Percentiles rank a stretch among this genome's conserved stretches.
phyloP scores from a whole-genome alignment of 768 basidiomycete species.

The Multifurca ochricompacta region DNA sequence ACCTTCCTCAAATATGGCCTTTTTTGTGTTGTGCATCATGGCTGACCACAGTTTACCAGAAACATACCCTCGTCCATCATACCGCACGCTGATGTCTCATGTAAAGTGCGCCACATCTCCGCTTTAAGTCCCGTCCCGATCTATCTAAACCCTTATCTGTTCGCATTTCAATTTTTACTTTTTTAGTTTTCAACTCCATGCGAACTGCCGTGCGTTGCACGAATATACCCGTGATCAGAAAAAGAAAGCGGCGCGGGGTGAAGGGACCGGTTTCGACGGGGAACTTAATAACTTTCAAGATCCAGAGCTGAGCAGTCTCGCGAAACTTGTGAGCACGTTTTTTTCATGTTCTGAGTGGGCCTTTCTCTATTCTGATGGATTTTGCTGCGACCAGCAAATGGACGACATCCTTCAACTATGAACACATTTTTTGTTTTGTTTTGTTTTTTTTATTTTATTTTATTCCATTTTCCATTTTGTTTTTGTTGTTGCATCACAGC shows the following conservation, averaged over 20 bases:
- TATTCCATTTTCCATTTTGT: background rate
- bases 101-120: slow-evolving; percentile 8
- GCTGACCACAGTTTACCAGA: background rate
- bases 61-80: background rate
- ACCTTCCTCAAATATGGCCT: background rate
- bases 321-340: slow-evolving; percentile 7
- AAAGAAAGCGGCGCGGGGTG: slow-evolving; percentile 1
- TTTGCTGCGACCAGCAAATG: background rate
- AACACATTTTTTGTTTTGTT: background rate
- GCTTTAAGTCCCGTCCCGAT: background rate
- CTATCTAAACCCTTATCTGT: background rate
- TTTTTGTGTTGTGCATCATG: background rate
- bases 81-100: slow-evolving; percentile 5
- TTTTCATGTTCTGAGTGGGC: background rate
- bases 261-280: slow-evolving; percentile 9
- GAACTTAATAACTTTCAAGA: slow-evolving; percentile 15
- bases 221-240: slow-evolving; percentile 8
- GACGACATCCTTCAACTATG: background rate
- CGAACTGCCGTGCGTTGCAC: slow-evolving; percentile 3
- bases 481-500: background rate
- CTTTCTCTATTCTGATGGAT: background rate
- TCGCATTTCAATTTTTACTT: background rate
- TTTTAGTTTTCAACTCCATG: slow-evolving; percentile 7
- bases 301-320: slow-evolving; percentile 12
- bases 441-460: background rate